phyloP scores from a whole-genome alignment of 2,329 filamentous ascomycete genomes.

The Fusarium praegraminearum region DNA sequence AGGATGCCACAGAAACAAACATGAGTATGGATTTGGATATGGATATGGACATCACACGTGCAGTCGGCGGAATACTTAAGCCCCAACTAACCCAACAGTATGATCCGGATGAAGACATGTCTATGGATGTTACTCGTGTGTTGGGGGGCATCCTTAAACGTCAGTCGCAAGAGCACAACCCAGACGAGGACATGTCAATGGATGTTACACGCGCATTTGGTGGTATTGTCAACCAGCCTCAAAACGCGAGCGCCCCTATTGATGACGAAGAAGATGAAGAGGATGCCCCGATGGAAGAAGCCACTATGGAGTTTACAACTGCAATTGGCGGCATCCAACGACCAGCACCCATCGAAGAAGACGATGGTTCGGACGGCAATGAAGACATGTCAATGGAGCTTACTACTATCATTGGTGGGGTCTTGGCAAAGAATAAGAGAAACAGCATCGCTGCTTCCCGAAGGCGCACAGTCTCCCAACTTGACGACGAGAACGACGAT shows the following conservation, averaged over 20 bases:
- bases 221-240: slow-evolving; percentile 70
- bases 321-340: slow-evolving; percentile 78
- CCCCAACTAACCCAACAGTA: slow-evolving; percentile 57
- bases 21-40: slow-evolving; percentile 61
- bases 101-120: slow-evolving; percentile 75
- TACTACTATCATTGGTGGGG: slow-evolving; percentile 72
- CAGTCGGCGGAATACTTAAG: slow-evolving; percentile 66
- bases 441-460: slow-evolving; percentile 42
- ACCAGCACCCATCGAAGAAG: slow-evolving; percentile 48
- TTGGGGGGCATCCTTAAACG: slow-evolving; percentile 65
- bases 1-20: slow-evolving; percentile 49
- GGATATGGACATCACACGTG: slow-evolving; percentile 52
- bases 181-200: slow-evolving; percentile 86
- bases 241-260: slow-evolving; percentile 12
- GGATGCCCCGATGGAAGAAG: slow-evolving; percentile 57
- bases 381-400: slow-evolving; percentile 86
- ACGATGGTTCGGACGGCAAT: slow-evolving; percentile 59
- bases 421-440: slow-evolving; percentile 56
- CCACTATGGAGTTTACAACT: slow-evolving; percentile 83
- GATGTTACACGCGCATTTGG: slow-evolving; percentile 89
- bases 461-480: slow-evolving; percentile 48
- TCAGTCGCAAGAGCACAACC: slow-evolving; percentile 56
- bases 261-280: slow-evolving; percentile 48
- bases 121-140: slow-evolving; percentile 92
- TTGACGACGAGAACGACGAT: slow-evolving; percentile 49